Base-by-base conservation (phyloP, 257 asterid species). In the Cordia subcordata region DNA sequence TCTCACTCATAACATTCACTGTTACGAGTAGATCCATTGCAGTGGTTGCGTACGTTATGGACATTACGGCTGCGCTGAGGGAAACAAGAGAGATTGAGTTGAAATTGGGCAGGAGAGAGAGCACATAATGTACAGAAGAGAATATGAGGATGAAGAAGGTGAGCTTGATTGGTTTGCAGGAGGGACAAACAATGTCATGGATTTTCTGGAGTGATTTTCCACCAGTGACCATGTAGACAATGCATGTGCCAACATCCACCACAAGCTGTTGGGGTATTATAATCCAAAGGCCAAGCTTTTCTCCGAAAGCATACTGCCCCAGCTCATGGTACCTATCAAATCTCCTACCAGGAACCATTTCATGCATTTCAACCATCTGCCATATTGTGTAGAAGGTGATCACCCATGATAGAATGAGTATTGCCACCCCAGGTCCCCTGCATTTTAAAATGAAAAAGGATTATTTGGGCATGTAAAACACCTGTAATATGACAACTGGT, bases 321-420 rank as follows among this genome's bases (percentile, higher is more conserved):
- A 89, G 62, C 37, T 89, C 94, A 15, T 83, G 89, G 65, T 89
- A 86, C 68, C 96, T 61, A 49, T 85, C 91, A 39, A 84, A 82
- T 58, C 97, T 69, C 71, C 80, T 89, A 0, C 92, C 94, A 0
- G 89, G 87, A 0, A 84, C 78, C 77, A 75, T 78, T 49, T 89
- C 97, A 32, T 86, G 95, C 94, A 89, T 82, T 57, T 86, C 87
- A 3, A 89, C 94, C 97, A 86, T 86, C 61, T 89, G 95, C 87
- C 94, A 88, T 0, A 87, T 54, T 0, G 94, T 88, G 84, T 79
- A 87, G 10, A 85, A 56, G 0, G 96, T 80, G 47, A 87, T 69
- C 45, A 62, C 15, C 94, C 91, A 85, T 40, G 94, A 88, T 0
- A 82, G 37, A 8, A 69, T 1, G 69, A 88, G 16, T 1, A 76